Evolutionary conservation across 495 filamentous ascomycete genomes (phyloP), one percentile per base, ranked within the genome.

Genomic region (Recurvomyces mirabilis): DNA sequence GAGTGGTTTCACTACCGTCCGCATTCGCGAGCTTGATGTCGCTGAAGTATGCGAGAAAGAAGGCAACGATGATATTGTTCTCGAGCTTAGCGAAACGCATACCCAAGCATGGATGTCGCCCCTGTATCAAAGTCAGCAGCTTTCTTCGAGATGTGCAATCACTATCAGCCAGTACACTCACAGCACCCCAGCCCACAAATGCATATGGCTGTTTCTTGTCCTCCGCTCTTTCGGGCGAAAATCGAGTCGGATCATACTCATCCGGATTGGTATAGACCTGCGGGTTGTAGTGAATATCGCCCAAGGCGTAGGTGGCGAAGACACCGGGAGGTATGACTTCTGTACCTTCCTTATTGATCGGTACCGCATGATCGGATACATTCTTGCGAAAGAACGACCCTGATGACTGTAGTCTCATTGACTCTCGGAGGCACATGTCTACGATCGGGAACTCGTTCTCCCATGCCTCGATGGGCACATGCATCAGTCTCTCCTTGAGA

Each of bases 51-150:
- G 60, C 58, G 11, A 66, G 37, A 45, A 67, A 65, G 45, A 59
- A 60, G 1, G 67, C 69, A 26, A 59, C 56, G 47, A 68, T 67
- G 43, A 71, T 50, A 40, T 57, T 60, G 42, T 60, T 59, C 47
- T 72, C 66, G n/a, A 72, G 52, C 51, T 71, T 69, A 1, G 69
- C 69, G 51, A 69, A 71, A 42, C 52, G 53, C 51, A 54, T 53
- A 23, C 58, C 52, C 20, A 43, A 35, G 50, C 70, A 74, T 4
- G 64, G 68, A 53, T 74, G 67, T 20, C 66, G 50, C 0, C 54
- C 68, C 2, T 44, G 26, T 25, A 3, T 9, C 15, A 4, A 5
- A 3, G 41, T 34, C 41, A 44, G 39, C 39, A 15, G 9, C 9
- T n/a, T n/a, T n/a, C n/a, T n/a, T n/a, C n/a, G n/a, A n/a, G n/a